A percentile compares a stretch with the other conserved stretches of the same genome.
These are phyloP conservation scores for Candida tibetensis DNA, from an alignment of 805 yeast species.

Conservation along the genomic window DNA sequence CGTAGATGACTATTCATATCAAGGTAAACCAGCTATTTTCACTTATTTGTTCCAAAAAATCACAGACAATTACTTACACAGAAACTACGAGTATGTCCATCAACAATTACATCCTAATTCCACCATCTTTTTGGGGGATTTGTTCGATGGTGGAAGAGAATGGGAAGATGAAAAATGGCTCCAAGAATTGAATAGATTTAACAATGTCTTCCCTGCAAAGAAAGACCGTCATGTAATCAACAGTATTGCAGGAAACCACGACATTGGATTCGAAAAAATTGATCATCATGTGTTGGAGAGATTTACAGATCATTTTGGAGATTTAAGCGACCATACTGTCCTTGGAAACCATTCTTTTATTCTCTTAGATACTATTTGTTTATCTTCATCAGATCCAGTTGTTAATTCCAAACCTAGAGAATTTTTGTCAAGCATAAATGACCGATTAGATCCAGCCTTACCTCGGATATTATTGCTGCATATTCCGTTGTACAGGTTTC, in stretches of 20 bases:
- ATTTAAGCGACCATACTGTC: constrained; percentile 52
- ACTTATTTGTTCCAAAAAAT: constrained; percentile 57
- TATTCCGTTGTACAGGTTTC: constrained; percentile 80
- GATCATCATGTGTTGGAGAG: constrained; percentile 54
- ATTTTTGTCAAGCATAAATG: constrained; percentile 44
- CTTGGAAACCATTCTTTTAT: constrained; percentile 71
- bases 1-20: constrained; percentile 85
- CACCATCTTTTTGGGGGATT: constrained; percentile 80
- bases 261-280: constrained; percentile 88
- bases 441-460: constrained; percentile 21
- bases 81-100: constrained; percentile 67
- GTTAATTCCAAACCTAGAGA: constrained; percentile 49
- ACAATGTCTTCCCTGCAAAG: constrained; percentile 58
- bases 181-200: constrained; percentile 67
- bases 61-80: constrained; percentile 75
- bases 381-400: constrained; percentile 53
- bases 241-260: constrained; percentile 87
- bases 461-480: constrained; percentile 79
- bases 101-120: constrained; percentile 66
- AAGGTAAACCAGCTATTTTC: constrained; percentile 53
- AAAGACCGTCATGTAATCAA: constrained; percentile 38
- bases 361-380: constrained; percentile 77
- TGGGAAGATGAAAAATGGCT: constrained; percentile 73
- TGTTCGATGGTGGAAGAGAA: constrained; percentile 92
- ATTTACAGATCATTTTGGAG: constrained; percentile 73